Conservation (phyloP, 2,329 filamentous ascomycete genomes). For the Stemphylium beticola region DNA sequence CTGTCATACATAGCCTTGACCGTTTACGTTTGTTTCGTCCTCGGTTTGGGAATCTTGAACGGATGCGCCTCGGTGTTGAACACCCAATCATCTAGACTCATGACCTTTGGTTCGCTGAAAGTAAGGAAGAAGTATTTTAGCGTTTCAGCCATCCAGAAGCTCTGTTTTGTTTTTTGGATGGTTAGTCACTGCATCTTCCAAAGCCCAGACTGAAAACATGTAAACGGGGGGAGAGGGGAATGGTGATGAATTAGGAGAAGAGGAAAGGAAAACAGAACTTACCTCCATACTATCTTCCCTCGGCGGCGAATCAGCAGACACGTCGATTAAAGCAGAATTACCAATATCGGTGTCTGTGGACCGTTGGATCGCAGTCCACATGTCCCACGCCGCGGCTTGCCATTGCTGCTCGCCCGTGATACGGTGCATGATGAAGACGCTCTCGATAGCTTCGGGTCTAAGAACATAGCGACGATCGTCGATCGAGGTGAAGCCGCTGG, state of each 20-base stretch:
- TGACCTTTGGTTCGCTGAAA: background rate
- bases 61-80: background rate
- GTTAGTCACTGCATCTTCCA: background rate
- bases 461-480: constrained; percentile 56
- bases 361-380: constrained; percentile 56
- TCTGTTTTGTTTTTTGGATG: background rate
- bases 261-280: constrained; percentile 7
- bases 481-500: constrained; percentile 53
- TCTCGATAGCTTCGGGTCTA: constrained; percentile 65
- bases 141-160: background rate
- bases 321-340: constrained; percentile 54
- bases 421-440: constrained; percentile 66
- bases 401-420: constrained; percentile 61
- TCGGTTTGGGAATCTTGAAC: background rate
- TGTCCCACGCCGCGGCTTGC: constrained; percentile 57
- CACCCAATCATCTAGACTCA: background rate
- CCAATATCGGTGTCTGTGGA: constrained; percentile 53
- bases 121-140: background rate
- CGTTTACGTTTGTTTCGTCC: background rate
- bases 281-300: constrained; percentile 55
- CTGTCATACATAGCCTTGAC: background rate
- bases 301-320: constrained; percentile 48
- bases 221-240: no score
- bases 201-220: no score
- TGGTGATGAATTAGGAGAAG: background rate